A percentile compares a stretch with the other conserved stretches of the same genome.
phyloP scores from a whole-genome alignment of 2,329 filamentous ascomycete species.

The Fusarium papillatum region DNA sequence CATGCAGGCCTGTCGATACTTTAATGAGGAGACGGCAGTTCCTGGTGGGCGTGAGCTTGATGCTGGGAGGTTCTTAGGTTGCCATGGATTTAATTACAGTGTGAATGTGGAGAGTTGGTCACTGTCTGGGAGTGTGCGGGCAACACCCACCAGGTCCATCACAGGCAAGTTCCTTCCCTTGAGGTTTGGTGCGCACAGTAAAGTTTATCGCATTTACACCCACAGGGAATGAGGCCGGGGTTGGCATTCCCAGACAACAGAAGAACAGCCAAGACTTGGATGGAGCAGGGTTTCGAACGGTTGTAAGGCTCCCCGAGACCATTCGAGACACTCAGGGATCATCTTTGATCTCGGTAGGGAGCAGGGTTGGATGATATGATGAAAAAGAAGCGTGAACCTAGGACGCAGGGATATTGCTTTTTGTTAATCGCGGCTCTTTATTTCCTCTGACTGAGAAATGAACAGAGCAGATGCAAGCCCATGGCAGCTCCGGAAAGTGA shows the following conservation, averaged over 20 bases:
- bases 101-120: not conserved
- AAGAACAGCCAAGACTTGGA: not conserved
- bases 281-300: not conserved
- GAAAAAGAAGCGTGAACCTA: not conserved
- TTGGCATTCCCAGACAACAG: not conserved
- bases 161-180: slow-evolving; percentile 11
- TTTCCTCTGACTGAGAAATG: not conserved
- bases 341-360: not conserved
- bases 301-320: not conserved
- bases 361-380: not conserved
- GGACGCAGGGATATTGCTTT: not conserved
- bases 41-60: not conserved
- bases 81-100: not conserved
- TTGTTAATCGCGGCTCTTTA: not conserved
- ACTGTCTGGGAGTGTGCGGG: not conserved
- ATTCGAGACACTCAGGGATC: not conserved
- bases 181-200: slow-evolving; percentile 11
- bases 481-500: slow-evolving; percentile 20
- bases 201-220: not conserved
- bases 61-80: not conserved
- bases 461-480: not conserved
- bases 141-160: not conserved
- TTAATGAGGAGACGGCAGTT: not conserved
- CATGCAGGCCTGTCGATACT: not conserved
- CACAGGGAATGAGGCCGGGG: not conserved